Evolutionary conservation across 257 asterid species (phyloP).

Genomic region (Osmanthus fragrans): DNA sequence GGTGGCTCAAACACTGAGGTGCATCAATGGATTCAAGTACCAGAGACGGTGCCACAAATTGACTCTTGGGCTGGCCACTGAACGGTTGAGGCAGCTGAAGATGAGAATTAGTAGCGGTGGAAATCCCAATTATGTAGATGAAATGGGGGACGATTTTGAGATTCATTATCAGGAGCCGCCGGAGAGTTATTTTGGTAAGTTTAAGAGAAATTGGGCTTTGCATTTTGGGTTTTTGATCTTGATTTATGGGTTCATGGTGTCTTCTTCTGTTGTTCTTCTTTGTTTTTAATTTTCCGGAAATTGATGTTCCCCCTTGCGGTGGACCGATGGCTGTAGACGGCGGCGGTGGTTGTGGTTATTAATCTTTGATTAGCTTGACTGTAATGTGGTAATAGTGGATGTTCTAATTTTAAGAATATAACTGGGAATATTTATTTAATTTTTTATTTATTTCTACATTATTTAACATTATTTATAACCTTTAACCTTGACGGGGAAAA

Average conservation of each 20-base stretch:
- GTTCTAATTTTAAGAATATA: neutral
- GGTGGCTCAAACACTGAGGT: constrained; percentile 87
- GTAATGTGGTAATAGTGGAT: neutral
- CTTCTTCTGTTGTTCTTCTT: constrained; percentile 85
- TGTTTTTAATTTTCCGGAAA: constrained; percentile 41
- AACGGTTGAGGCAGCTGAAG: constrained; percentile 67
- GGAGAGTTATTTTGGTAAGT: constrained; percentile 86
- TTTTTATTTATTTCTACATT: no score
- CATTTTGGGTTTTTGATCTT: constrained; percentile 85
- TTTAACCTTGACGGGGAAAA: no score
- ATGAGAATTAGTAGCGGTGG: constrained; percentile 46
- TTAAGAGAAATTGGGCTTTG: constrained; percentile 92
- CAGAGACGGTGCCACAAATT: constrained; percentile 94
- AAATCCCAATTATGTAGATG: constrained; percentile 25
- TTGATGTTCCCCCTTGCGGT: neutral
- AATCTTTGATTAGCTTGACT: neutral
- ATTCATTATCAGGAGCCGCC: constrained; percentile 93
- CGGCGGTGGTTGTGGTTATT: neutral
- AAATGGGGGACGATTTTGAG: constrained; percentile 61
- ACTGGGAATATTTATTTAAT: neutral
- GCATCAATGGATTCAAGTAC: constrained; percentile 94
- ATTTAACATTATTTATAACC: no score
- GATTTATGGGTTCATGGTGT: constrained; percentile 77
- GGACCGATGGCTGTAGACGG: neutral
- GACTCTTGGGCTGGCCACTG: constrained; percentile 89